Evolutionary conservation across 352 stramenopile genomes (phyloP), one percentile per base, ranked within the genome.

Genomic region (Lagenidium giganteum): DNA sequence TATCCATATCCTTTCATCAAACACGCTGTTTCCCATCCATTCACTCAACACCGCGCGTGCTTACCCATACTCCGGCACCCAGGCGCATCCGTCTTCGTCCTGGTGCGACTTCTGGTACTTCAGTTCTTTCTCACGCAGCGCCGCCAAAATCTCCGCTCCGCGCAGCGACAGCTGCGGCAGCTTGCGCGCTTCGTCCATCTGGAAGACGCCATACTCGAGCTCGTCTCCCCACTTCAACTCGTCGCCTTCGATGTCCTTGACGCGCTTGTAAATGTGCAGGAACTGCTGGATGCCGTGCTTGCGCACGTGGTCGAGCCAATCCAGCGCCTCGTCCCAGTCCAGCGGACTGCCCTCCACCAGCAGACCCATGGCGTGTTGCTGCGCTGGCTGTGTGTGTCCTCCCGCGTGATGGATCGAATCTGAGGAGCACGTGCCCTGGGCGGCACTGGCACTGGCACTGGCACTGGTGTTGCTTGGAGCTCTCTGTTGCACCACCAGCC

Each of bases 31-130:
- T 7, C 18, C 4, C 23, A 18, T 24, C 36, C 18, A 42, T 16
- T 16, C 8, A 28, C 4, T 7, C 23, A 24, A n/a, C n/a, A n/a
- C n/a, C n/a, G n/a, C n/a, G n/a, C 4, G 16, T 14, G 17, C 18
- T 8, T n/a, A n/a, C n/a, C 97, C 97, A 64, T 99, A 99, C 67
- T 99, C 97, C 25, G 96, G 97, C 56, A 99, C 95, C 95, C 96
- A 99, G 49, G 81, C 97, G 69, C 92, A 98, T 12, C 93, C 95
- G 61, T 98, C 92, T 8, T 70, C 67, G 44, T 75, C 66, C 38
- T 67, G 37, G 24, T 61, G 50, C 22, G 56, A 41, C 35, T 45
- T 42, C 40, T 74, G 65, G 24, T 63, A 65, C 38, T 70, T 62
- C 9, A 67, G 58, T 63, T 98, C 87, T 55, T 97, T 96, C 28